Evolutionary conservation across 805 yeast genomes (phyloP), one percentile per base, ranked within the genome.

Genomic region (Tetrapisispora pingtungensis): DNA sequence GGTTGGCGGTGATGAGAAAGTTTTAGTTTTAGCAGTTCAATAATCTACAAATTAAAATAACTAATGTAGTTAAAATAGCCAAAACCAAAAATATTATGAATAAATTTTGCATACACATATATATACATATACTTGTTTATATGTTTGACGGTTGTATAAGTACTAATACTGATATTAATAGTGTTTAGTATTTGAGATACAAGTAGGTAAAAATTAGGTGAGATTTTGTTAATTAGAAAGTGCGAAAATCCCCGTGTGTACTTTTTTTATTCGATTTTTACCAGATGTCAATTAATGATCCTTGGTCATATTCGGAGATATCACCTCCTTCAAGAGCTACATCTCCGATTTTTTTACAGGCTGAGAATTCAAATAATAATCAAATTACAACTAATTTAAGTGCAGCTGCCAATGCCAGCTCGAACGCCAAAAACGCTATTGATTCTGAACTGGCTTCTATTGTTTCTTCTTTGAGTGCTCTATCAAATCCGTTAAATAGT

Each of bases 401-500:
- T 13, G 6, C 3, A 20, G 12, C n/a, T 7, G 27, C 15, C 27
- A 20, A 22, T 22, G 26, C 26, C 24, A 28, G 33, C n/a, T n/a
- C 18, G 13, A 31, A 17, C n/a, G 36, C 32, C 24, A 28, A 35
- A 24, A 48, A 52, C 41, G 46, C 52, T 26, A 53, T 63, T 50
- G 62, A 61, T 46, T 54, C 61, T 17, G 66, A 63, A 44, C 46
- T 62, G 36, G 64, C 62, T 13, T 61, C 65, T 34, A 64, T 62
- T 31, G 65, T 65, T 4, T 59, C 67, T 7, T 63, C 68, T n/a
- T 49, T 64, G 39, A 61, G 65, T 42, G 65, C 64, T 14, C 51
- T 58, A 28, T 61, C 67, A 10, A 55, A 55, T 36, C 56, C 51
- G 20, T 41, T 35, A 39, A 30, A 31, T 31, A 33, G 20, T 19